These are phyloP conservation scores for Pseudogymnoascus verrucosus DNA, from an alignment of 2,329 filamentous ascomycete species.

Conservation along the genomic window DNA sequence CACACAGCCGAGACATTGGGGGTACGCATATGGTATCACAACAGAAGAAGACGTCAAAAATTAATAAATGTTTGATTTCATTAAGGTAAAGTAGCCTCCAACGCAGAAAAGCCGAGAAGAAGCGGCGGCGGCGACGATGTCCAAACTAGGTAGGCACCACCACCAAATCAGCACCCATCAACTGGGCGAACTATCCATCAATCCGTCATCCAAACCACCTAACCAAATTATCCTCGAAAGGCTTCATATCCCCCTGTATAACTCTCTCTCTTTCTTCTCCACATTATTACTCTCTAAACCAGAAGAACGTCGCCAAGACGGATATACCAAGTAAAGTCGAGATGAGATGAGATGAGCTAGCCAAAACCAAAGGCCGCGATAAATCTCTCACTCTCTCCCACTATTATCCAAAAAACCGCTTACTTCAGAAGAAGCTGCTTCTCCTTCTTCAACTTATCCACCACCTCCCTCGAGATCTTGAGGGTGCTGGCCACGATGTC, in stretches of 20 bases:
- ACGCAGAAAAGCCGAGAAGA: neutral
- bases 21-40: neutral
- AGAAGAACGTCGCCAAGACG: neutral
- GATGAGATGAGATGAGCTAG: neutral
- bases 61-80: neutral
- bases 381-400: neutral
- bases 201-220: neutral
- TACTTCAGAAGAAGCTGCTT: slow-evolving; percentile 48
- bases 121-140: neutral
- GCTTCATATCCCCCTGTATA: neutral
- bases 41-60: neutral
- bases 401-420: neutral
- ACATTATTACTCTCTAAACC: neutral
- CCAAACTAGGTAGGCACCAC: neutral
- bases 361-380: neutral
- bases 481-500: slow-evolving; percentile 53
- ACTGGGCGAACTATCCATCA: neutral
- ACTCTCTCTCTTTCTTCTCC: too few species aligned
- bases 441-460: slow-evolving; percentile 51
- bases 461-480: slow-evolving; percentile 50
- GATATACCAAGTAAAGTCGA: neutral
- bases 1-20: neutral
- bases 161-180: neutral
- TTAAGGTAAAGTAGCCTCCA: neutral
- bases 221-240: neutral